These are phyloP conservation scores for Wickerhamiella galacta DNA, from an alignment of 805 yeast species.

Conservation along the genomic window DNA sequence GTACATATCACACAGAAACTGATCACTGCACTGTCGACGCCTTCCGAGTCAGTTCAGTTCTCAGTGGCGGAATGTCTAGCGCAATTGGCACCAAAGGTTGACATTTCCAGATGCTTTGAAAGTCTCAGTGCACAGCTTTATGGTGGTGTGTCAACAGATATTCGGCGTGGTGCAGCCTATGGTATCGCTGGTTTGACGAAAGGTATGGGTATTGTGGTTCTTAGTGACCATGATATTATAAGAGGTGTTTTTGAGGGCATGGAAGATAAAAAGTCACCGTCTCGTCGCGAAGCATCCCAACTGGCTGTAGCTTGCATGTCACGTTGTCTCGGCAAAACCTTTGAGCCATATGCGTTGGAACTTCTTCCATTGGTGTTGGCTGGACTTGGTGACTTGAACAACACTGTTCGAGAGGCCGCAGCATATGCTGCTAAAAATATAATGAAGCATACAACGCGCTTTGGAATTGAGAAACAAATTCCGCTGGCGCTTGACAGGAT, in stretches of 20 bases:
- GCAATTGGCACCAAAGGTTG: constrained; percentile 34
- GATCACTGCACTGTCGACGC: constrained; percentile 60
- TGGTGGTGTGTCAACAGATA: constrained; percentile 28
- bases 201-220: constrained; percentile 70
- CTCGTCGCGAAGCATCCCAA: constrained; percentile 73
- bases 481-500: constrained; percentile 78
- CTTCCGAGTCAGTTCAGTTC: constrained; percentile 77
- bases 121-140: constrained; percentile 43
- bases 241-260: constrained; percentile 64
- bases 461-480: constrained; percentile 76
- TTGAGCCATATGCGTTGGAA: constrained; percentile 91
- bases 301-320: constrained; percentile 77
- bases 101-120: constrained; percentile 39
- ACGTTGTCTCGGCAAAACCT: constrained; percentile 50
- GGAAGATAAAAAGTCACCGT: constrained; percentile 65
- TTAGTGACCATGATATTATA: constrained; percentile 61
- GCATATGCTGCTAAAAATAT: constrained; percentile 71
- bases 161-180: constrained; percentile 83
- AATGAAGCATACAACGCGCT: constrained; percentile 83
- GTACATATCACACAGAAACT: constrained; percentile 47
- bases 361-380: constrained; percentile 65
- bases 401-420: constrained; percentile 82
- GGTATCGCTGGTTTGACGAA: constrained; percentile 88
- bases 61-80: constrained; percentile 79
- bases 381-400: constrained; percentile 66